A percentile compares a stretch with the other conserved stretches of the same genome.
These are phyloP conservation scores for Neltuma alba DNA, from an alignment of 306 rosid species.

Conservation along the genomic window DNA sequence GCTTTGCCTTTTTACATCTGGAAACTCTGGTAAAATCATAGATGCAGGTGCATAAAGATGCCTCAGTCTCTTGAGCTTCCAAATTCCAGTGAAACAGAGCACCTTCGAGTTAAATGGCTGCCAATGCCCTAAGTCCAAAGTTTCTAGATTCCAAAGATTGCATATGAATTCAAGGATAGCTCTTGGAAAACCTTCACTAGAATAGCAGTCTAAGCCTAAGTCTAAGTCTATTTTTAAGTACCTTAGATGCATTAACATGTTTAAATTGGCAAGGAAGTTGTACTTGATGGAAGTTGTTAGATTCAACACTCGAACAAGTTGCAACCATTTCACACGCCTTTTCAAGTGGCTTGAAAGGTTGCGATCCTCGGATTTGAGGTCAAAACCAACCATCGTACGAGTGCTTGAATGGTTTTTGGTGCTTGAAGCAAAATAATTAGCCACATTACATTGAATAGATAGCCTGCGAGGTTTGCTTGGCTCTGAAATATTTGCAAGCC, in stretches of 20 bases:
- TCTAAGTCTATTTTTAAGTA: background rate
- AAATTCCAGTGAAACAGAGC: too few species aligned
- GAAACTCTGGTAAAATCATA: too few species aligned
- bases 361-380: accelerated
- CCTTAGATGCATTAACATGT: background rate
- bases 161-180: background rate
- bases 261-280: background rate
- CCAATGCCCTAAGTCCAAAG: background rate
- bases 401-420: background rate
- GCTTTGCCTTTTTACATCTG: too few species aligned
- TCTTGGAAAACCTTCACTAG: too few species aligned
- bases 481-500: background rate
- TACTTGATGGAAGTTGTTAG: accelerated
- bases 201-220: too few species aligned
- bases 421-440: background rate
- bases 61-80: too few species aligned
- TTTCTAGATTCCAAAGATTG: background rate
- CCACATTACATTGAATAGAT: background rate
- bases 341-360: background rate
- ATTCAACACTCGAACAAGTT: background rate
- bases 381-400: background rate
- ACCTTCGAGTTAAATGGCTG: too few species aligned
- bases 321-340: too few species aligned
- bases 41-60: too few species aligned
- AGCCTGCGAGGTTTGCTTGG: background rate